Evolutionary conservation across 441 rosid species (phyloP).

Genomic region (Populus hybrid): DNA sequence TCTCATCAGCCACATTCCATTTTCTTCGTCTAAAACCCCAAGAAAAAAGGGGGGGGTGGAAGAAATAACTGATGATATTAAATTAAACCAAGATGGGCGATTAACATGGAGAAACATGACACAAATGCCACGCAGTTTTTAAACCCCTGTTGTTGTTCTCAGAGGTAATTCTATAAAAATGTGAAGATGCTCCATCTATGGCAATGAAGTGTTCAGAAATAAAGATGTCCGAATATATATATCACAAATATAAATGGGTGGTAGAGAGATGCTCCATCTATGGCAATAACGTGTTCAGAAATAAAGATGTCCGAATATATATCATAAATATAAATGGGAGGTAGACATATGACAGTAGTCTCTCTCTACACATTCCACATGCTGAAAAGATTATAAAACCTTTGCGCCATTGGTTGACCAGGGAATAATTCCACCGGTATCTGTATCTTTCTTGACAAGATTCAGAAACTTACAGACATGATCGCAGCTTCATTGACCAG

Average conservation of each 20-base stretch:
- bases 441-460: not conserved
- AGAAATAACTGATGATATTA: not conserved
- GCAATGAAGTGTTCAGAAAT: not conserved
- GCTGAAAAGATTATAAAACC: too few relatives aligned
- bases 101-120: too few relatives aligned
- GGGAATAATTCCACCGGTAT: not conserved
- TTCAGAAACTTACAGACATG: constrained; percentile 74
- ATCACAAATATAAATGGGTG: too few relatives aligned
- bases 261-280: too few relatives aligned
- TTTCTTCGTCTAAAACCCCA: not conserved
- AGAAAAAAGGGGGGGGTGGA: not conserved
- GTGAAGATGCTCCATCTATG: not conserved
- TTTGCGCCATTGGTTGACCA: too few relatives aligned
- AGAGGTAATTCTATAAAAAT: not conserved
- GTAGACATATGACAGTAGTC: too few relatives aligned
- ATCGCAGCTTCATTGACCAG: constrained; percentile 97
- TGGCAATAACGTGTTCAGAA: not conserved
- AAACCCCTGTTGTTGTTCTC: not conserved
- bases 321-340: too few relatives aligned
- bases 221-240: too few relatives aligned
- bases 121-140: not conserved
- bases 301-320: not conserved
- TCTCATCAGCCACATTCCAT: not conserved
- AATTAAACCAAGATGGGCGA: too few relatives aligned
- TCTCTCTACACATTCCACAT: too few relatives aligned